Percentiles rank a stretch among this genome's conserved stretches.
Evolutionary conservation across 176 grass and related monocot genomes (phyloP).

Genomic region (Triticum dicoccoides): DNA sequence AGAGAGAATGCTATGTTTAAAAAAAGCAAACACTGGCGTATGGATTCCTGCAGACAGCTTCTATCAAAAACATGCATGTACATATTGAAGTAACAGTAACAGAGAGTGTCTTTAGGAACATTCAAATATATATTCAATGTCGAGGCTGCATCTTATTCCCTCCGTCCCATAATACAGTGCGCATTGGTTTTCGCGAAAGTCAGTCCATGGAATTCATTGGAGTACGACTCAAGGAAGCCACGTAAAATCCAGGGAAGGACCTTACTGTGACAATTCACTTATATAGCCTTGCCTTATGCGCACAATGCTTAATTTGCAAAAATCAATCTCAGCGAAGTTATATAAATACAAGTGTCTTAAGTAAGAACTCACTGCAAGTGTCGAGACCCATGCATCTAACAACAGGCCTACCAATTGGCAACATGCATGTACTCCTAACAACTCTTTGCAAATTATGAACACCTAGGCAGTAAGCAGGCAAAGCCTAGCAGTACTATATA

Average conservation of each 20-base stretch:
- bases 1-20: background rate
- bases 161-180: no score
- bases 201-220: no score
- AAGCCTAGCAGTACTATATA: no score
- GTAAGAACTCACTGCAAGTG: no score
- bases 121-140: background rate
- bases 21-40: background rate
- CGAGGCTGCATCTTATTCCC: background rate
- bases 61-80: background rate
- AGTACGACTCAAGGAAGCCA: background rate
- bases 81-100: background rate
- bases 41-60: background rate
- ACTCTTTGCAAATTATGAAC: background rate
- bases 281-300: no score
- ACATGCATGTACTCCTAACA: background rate
- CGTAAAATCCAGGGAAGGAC: background rate
- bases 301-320: background rate
- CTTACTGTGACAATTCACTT: background rate
- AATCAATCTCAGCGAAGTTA: background rate
- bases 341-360: background rate
- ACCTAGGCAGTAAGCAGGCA: background rate
- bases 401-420: background rate
- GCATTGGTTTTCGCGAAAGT: no score
- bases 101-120: background rate
- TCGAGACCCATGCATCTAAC: background rate